A percentile compares a stretch with the other conserved stretches of the same genome.
Conservation (phyloP, 2,329 filamentous ascomycete genomes). For the Monosporascus sp. region DNA sequence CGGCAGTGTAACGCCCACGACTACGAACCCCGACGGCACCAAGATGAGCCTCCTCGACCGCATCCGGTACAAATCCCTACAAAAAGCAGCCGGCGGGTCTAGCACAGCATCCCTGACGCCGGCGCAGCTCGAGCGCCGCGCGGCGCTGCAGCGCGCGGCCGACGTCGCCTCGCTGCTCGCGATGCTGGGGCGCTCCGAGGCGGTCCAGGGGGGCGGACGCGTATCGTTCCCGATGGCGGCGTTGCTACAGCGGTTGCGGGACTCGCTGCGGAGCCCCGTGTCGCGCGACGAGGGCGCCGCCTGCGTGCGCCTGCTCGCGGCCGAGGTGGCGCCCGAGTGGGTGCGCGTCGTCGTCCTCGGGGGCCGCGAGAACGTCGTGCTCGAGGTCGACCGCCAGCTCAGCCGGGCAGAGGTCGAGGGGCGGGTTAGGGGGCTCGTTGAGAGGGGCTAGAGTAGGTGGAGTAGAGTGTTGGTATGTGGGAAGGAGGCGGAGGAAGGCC, state of each 20-base stretch:
- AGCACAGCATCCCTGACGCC: slow-evolving; percentile 41
- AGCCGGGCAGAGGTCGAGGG: slow-evolving; percentile 29
- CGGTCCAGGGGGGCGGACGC: slow-evolving; percentile 43
- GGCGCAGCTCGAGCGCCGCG: slow-evolving; percentile 53
- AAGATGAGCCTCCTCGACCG: slow-evolving; percentile 70
- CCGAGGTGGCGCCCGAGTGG: slow-evolving; percentile 54
- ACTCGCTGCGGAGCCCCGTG: slow-evolving; percentile 57
- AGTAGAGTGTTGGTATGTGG: too few relatives aligned
- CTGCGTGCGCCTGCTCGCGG: slow-evolving; percentile 47
- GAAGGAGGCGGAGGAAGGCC: background rate
- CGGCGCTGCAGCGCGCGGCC: slow-evolving; percentile 61
- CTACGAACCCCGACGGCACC: slow-evolving; percentile 36
- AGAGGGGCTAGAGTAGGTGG: background rate
- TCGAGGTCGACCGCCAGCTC: slow-evolving; percentile 37
- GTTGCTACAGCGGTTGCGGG: slow-evolving; percentile 59
- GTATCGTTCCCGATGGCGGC: slow-evolving; percentile 62
- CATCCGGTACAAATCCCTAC: slow-evolving; percentile 64
- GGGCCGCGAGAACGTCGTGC: slow-evolving; percentile 52
- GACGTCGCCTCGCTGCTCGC: slow-evolving; percentile 64
- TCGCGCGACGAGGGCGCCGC: slow-evolving; percentile 46
- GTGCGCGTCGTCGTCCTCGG: slow-evolving; percentile 46
- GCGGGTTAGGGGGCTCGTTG: slow-evolving; percentile 18
- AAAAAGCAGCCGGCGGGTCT: slow-evolving; percentile 39
- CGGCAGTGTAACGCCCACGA: slow-evolving; percentile 15
- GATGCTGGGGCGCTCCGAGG: slow-evolving; percentile 50